A percentile compares a stretch with the other conserved stretches of the same genome.
These are phyloP conservation scores for Talaromyces sp. DNA, from an alignment of 2,329 filamentous ascomycete genomes.

Conservation along the genomic window DNA sequence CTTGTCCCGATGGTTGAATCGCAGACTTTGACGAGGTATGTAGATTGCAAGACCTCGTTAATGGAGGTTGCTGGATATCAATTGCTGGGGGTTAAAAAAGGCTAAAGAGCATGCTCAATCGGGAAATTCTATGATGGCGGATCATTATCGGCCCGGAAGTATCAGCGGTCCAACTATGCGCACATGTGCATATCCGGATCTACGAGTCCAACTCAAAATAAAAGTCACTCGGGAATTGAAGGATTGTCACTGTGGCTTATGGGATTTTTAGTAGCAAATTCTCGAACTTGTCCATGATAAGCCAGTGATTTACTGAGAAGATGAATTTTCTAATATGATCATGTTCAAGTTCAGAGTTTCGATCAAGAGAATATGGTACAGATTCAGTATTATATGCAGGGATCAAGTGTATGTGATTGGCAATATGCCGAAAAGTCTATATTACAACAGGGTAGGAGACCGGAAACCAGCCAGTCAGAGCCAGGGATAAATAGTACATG, in stretches of 20 bases:
- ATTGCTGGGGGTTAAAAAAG: slow-evolving; percentile 15
- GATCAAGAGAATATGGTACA: neutral
- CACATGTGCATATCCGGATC: neutral
- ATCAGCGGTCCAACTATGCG: neutral
- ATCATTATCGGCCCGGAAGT: slow-evolving; percentile 30
- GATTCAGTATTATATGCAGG: slow-evolving; percentile 17
- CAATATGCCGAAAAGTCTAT: slow-evolving; percentile 29
- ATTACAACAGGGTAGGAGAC: slow-evolving; percentile 36
- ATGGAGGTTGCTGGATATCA: slow-evolving; percentile 1
- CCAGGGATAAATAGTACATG: slow-evolving; percentile 22
- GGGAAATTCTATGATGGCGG: slow-evolving; percentile 36
- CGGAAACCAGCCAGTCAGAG: slow-evolving; percentile 27
- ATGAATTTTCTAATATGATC: too few relatives aligned
- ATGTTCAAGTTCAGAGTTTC: too few relatives aligned
- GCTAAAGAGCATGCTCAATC: slow-evolving; percentile 24
- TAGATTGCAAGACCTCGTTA: neutral
- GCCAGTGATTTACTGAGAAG: too few relatives aligned
- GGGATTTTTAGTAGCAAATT: too few relatives aligned
- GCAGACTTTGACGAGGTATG: neutral
- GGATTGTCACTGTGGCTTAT: too few relatives aligned
- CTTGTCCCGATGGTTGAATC: neutral
- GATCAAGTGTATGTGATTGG: slow-evolving; percentile 27
- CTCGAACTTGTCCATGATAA: too few relatives aligned
- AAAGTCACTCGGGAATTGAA: too few relatives aligned
- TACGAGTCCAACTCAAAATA: neutral